Conservation (phyloP, 257 asterid species). For the Paraleonurus japonicus region DNA sequence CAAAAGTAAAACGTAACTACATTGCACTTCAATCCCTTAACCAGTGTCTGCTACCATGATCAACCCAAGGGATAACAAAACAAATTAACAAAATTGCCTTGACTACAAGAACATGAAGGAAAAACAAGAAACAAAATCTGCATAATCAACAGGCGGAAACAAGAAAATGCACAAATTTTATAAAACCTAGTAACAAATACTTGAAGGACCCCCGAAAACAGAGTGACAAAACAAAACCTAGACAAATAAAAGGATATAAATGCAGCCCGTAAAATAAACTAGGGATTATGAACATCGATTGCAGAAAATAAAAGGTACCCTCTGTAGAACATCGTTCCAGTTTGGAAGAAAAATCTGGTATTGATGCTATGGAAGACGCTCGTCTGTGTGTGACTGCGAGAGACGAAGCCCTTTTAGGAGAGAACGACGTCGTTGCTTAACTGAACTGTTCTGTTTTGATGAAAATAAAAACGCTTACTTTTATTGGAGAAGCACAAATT, state of each 20-base stretch:
- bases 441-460: neutral
- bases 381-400: neutral
- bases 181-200: neutral
- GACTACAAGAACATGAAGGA: neutral
- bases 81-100: neutral
- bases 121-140: neutral
- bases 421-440: constrained; percentile 19
- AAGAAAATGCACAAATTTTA: neutral
- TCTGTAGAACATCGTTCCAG: constrained; percentile 40
- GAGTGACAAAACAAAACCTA: neutral
- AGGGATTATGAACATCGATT: neutral
- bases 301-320: constrained; percentile 23
- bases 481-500: too few relatives aligned
- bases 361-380: neutral
- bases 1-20: neutral
- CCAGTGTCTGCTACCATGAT: neutral
- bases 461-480: too few relatives aligned
- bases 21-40: constrained; percentile 3
- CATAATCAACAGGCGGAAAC: neutral
- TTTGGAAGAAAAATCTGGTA: neutral
- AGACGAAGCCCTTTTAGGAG: constrained; percentile 13
- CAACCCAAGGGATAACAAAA: neutral
- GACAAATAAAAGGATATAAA: neutral
- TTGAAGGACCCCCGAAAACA: neutral
- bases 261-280: neutral